Evolutionary conservation across 2,329 filamentous ascomycete genomes (phyloP), one percentile per base, ranked within the genome.

Genomic region (Calonectria crousiana): DNA sequence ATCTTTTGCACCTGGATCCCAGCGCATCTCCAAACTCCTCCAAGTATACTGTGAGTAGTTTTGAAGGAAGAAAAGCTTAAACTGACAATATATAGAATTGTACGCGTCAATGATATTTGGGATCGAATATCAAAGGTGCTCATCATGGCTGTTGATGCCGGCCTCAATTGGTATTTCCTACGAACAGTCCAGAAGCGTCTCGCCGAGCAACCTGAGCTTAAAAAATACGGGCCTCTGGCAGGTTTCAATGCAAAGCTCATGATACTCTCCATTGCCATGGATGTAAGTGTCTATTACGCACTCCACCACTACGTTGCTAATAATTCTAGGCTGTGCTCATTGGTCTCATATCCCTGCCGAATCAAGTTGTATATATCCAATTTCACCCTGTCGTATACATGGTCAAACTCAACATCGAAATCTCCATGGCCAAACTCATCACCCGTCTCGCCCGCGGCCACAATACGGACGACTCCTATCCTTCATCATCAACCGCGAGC

Each of bases 1-100:
- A 89, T 91, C 20, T 90, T 89, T 72, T 84, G 81, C 67, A 89
- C 90, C 64, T 91, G 88, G 85, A 89, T 91, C 16, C 89, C 89
- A 0, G 81, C 88, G 1, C 86, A 88, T 47, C 75, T 77, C 0
- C 67, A 74, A 0, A 84, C 88, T 3, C 85, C 87, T 0, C 81
- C 83, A 2, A 86, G 82, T 38, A 62, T 83, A 4, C 79, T 77
- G 82, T 84, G 71, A 81, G 83, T 80, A 2, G 10, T 0, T 0
- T 14, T 1, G 9, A 0, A 23, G 2, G 3, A 11, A 3, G 2
- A 2, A 1, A 3, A 26, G 11, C 4, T 28, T 26, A 14, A 2
- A 30, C 71, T 75, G 20, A 76, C 26, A 20, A 4, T 4, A 14
- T 1, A 9, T 20, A 84, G 82, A 1, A 81, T 80, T 53, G 84